Base-by-base conservation (phyloP, 495 filamentous ascomycete genomes). In the Rhizodiscina lignyota region DNA sequence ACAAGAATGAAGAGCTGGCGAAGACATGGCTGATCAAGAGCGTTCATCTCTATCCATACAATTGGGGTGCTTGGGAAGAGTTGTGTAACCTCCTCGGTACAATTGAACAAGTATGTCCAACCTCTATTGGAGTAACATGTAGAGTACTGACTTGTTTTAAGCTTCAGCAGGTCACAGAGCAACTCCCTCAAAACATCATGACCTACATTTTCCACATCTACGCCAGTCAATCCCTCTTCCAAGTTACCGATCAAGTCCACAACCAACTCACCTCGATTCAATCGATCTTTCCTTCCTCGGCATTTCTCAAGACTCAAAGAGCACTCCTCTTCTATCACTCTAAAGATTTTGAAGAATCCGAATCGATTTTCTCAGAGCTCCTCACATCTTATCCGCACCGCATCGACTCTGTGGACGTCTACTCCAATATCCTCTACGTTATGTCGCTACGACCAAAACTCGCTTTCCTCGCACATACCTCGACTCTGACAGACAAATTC, bases 1-100 rank as follows among this genome's bases (percentile, higher is more conserved):
- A 83, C 31, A 91, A 91, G 54, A 93, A 89, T 42, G 85, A 89
- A 37, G 68, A 73, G 20, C 63, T 76, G 32, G 89, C 89, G 5
- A 72, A 81, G 51, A 70, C 73, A 35, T 93, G 81, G 67, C 62
- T 96, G 4, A 63, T 93, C 24, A 65, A 70, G 42, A 94, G 85
- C 49, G 79, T 94, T 4, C 79, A 86, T 49, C 56, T 77, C 30
- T 85, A 79, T 48, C 79, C 86, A 2, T 91, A 81, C 62, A 91
- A 96, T 54, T 99, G 91, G 91, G 84, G 84, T 1, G 81, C 83
- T 18, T 99, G 91, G 91, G 64, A 84, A 18, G 91, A 96, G 55
- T 63, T 99, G 37, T 68, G 66, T 15, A 74, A 74, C 13, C 66
- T 91, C 15, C 58, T 94, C 15, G 72, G 74, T 18, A 74, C 71